These are phyloP conservation scores for Penicillium longicatenatum DNA, from an alignment of 495 filamentous ascomycete genomes.

Conservation along the genomic window DNA sequence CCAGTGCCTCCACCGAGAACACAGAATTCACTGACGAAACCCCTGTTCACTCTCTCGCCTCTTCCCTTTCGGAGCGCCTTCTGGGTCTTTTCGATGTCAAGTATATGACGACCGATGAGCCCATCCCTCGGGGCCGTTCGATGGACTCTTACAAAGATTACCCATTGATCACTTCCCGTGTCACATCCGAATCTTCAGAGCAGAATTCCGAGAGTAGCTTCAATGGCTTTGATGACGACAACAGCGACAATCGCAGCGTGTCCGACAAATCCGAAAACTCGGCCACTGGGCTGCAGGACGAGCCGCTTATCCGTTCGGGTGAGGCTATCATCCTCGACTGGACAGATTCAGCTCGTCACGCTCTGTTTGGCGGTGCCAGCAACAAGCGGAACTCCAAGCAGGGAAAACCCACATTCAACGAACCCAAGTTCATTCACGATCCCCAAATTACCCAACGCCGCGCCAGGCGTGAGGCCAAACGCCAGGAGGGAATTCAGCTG, in stretches of 20 bases:
- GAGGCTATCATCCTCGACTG: slow-evolving; percentile 89
- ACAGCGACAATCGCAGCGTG: slow-evolving; percentile 17
- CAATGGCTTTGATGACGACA: slow-evolving; percentile 17
- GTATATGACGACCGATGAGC: slow-evolving; percentile 37
- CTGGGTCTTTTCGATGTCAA: slow-evolving; percentile 70
- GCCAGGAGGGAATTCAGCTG: slow-evolving; percentile 76
- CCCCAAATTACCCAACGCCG: slow-evolving; percentile 64
- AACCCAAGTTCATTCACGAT: slow-evolving; percentile 60
- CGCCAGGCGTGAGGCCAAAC: slow-evolving; percentile 58
- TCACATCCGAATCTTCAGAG: slow-evolving; percentile 12
- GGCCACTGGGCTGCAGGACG: slow-evolving; percentile 22
- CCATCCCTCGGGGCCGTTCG: slow-evolving; percentile 64
- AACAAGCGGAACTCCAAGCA: slow-evolving; percentile 47
- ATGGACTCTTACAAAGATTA: slow-evolving; percentile 58
- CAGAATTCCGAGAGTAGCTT: slow-evolving; percentile 17
- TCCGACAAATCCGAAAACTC: slow-evolving; percentile 17
- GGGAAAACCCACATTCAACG: slow-evolving; percentile 53
- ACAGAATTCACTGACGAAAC: slow-evolving; percentile 10
- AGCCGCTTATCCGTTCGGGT: slow-evolving; percentile 66
- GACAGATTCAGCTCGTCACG: slow-evolving; percentile 63
- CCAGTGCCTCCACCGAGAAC: slow-evolving; percentile 29
- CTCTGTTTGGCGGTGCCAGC: slow-evolving; percentile 62
- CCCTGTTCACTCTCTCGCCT: slow-evolving; percentile 37
- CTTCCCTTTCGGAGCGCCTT: slow-evolving; percentile 53
- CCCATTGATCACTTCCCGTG: slow-evolving; percentile 57